Percentiles rank a stretch among this genome's conserved stretches.
phyloP scores from a whole-genome alignment of 352 stramenopile species.

The Saprolegnia parasitica region DNA sequence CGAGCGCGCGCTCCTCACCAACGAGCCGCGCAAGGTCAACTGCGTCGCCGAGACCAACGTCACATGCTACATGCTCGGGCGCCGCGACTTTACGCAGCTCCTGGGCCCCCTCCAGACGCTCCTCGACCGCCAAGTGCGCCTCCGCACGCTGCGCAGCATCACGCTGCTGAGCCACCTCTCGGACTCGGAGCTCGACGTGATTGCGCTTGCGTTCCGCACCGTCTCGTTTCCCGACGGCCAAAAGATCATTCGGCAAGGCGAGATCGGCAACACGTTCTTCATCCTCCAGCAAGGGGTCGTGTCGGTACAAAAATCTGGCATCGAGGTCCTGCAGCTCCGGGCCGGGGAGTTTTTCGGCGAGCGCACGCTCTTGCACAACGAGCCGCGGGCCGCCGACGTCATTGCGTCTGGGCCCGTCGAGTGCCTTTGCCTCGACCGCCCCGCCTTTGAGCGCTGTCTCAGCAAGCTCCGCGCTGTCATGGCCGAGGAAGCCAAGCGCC shows the following conservation, averaged over 20 bases:
- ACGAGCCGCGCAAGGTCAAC: constrained; percentile 82
- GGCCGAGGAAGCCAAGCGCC: constrained; percentile 70
- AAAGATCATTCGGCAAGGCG: constrained; percentile 43
- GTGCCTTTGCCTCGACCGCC: constrained; percentile 83
- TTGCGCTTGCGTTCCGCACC: constrained; percentile 37
- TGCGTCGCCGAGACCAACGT: constrained; percentile 61
- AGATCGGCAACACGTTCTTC: constrained; percentile 51
- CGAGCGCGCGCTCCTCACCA: constrained; percentile 82
- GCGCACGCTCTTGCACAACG: constrained; percentile 84
- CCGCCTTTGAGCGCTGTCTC: constrained; percentile 79
- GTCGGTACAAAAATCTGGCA: constrained; percentile 33
- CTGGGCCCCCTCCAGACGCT: constrained; percentile 32
- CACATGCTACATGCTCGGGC: constrained; percentile 27
- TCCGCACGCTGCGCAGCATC: constrained; percentile 49
- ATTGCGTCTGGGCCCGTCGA: constrained; percentile 73
- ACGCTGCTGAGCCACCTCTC: constrained; percentile 45
- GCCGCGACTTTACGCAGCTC: background rate
- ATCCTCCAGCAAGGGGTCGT: constrained; percentile 54
- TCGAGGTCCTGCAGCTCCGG: constrained; percentile 35
- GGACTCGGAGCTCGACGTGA: constrained; percentile 37
- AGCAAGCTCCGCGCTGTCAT: constrained; percentile 79
- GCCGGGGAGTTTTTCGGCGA: constrained; percentile 61
- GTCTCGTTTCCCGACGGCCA: constrained; percentile 43
- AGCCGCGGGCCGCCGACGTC: constrained; percentile 77
- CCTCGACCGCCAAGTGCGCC: constrained; percentile 89